Percentiles rank a stretch among this genome's conserved stretches.
Conservation (phyloP, 192 early-diverging fungal genomes). For the Chytriomyces confervae region DNA sequence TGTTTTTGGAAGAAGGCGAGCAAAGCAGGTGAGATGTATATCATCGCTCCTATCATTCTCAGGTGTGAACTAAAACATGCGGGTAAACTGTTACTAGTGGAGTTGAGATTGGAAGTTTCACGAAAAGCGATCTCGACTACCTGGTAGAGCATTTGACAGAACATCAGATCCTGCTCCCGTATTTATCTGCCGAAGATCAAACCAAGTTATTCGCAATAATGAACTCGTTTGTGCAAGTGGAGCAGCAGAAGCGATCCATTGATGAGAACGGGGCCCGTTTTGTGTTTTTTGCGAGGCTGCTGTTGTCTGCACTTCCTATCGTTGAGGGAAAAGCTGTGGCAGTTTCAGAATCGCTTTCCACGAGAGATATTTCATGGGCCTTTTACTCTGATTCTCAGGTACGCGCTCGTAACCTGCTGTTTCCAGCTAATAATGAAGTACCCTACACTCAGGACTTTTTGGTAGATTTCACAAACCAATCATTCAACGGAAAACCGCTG, state of each 20-base stretch:
- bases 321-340: too few species aligned
- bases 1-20: conserved; percentile 66
- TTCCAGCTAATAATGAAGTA: too few species aligned
- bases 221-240: conserved; percentile 56
- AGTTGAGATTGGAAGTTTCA: conserved; percentile 58
- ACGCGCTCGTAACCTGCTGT: neutral
- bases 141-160: neutral
- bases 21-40: conserved; percentile 30
- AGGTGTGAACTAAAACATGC: conserved; percentile 62
- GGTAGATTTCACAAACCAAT: conserved; percentile 23
- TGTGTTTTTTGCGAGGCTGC: conserved; percentile 73
- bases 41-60: conserved; percentile 81
- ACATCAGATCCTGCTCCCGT: conserved; percentile 5
- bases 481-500: conserved; percentile 65
- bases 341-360: neutral
- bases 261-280: conserved; percentile 90
- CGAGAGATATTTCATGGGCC: neutral
- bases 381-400: conserved; percentile 91
- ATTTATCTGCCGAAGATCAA: conserved; percentile 12
- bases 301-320: neutral
- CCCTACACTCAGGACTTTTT: too few species aligned
- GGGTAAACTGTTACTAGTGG: conserved; percentile 77
- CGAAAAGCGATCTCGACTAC: conserved; percentile 47
- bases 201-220: conserved; percentile 16
- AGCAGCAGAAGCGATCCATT: conserved; percentile 71